Base-by-base conservation (phyloP, 495 filamentous ascomycete genomes). In the Choiromyces venosus region DNA sequence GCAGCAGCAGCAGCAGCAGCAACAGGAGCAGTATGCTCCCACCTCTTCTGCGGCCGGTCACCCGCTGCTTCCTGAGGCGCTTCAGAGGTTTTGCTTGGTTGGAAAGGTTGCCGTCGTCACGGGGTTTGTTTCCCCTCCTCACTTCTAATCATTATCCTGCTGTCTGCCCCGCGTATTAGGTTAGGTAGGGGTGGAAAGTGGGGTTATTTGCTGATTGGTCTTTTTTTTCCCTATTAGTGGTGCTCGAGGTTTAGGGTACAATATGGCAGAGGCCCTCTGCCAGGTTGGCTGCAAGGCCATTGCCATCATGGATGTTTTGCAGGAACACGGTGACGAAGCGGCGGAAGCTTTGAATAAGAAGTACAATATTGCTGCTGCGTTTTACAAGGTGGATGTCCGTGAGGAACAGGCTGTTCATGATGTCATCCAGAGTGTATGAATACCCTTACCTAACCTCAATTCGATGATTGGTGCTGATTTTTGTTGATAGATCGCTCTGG, bases 311-410 rank as follows among this genome's bases (percentile, higher is more conserved):
- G 91, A 93, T 76, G 87, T 89, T 72, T 89, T 91, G 81, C 87
- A 89, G 80, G 88, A 91, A 35, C 85, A 91, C n/a, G 91, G 91
- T 39, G 89, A 90, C 78, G 83, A 86, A 75, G 82, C 90, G 19
- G 90, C 89, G 1, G 86, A 85, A 7, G 88, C 91, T 79, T 85
- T 93, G 64, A 86, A 89, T 82, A 84, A 87, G 76, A 86, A 89
- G 82, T 88, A 89, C 42, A 87, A 89, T 37, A 86, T 93, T 7
- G 90, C 90, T 37, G 88, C 91, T 61, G 87, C 87, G 36, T 93
- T 92, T 86, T 91, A 91, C 86, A 89, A 87, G 82, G 89, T 92
- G 44, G 91, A 93, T 77, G 89, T 93, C 40, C 90, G 90, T 76
- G 89, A 93, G 67, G 87, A 84, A 9, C 74, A 69, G 3, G 75